phyloP scores from a whole-genome alignment of 495 filamentous ascomycete genomes.

The Thozetella sp. region DNA sequence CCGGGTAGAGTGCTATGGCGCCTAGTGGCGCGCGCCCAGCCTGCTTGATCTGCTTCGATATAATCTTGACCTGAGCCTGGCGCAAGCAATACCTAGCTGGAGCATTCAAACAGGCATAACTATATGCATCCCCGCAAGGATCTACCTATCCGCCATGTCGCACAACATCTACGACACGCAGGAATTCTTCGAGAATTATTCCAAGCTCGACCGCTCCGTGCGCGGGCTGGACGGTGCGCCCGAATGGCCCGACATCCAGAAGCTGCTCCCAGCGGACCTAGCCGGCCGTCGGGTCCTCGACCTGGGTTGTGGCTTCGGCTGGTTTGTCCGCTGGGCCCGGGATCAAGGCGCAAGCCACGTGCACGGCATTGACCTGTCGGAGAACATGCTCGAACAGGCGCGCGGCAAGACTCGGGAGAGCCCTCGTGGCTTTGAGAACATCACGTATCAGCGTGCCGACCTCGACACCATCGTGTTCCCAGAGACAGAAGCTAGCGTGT shows the following conservation, averaged over 20 bases:
- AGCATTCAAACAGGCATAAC: too few relatives aligned
- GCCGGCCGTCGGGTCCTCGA: slow-evolving; percentile 25
- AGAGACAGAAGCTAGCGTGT: slow-evolving; percentile 3
- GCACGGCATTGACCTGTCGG: slow-evolving; percentile 33
- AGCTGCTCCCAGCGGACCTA: slow-evolving; percentile 25
- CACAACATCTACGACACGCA: slow-evolving; percentile 37
- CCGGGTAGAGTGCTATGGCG: too few relatives aligned
- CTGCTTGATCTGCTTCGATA: too few relatives aligned
- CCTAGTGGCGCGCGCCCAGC: too few relatives aligned
- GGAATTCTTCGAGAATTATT: slow-evolving; percentile 34
- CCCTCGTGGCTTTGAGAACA: slow-evolving; percentile 4
- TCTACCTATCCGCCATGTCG: slow-evolving; percentile 16
- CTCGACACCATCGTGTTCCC: slow-evolving; percentile 24
- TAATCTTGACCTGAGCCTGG: too few relatives aligned
- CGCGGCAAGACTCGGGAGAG: slow-evolving; percentile 20
- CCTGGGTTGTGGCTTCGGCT: slow-evolving; percentile 38
- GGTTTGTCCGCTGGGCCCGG: slow-evolving; percentile 32
- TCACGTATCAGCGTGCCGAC: slow-evolving; percentile 26
- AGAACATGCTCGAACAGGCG: slow-evolving; percentile 32
- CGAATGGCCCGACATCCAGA: slow-evolving; percentile 30
- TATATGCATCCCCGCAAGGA: too few relatives aligned
- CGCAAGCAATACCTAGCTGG: too few relatives aligned
- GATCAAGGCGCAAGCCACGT: slow-evolving; percentile 25
- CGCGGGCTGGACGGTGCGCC: slow-evolving; percentile 25
- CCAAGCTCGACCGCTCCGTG: slow-evolving; percentile 24